A percentile compares a stretch with the other conserved stretches of the same genome.
These are phyloP conservation scores for Omphalotus olearius DNA, from an alignment of 1,284 basidiomycete species.

Conservation along the genomic window DNA sequence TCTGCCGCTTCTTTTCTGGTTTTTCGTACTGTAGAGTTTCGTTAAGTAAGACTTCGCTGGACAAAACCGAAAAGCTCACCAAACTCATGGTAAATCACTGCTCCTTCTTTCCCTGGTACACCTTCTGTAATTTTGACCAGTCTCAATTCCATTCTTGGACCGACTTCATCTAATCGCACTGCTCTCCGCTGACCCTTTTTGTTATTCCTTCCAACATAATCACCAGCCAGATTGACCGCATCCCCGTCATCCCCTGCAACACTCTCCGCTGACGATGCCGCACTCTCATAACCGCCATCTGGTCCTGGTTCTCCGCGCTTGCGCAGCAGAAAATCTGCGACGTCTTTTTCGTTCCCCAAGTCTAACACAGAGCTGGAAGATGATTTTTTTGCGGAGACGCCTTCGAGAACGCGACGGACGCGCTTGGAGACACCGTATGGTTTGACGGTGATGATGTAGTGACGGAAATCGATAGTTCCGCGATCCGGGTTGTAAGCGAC, in stretches of 20 bases:
- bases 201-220: constrained; percentile 95
- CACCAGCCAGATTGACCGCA: constrained; percentile 80
- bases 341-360: constrained; percentile 86
- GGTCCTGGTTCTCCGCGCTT: constrained; percentile 63
- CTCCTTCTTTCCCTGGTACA: constrained; percentile 84
- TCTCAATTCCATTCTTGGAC: constrained; percentile 90
- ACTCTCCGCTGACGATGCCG: constrained; percentile 67
- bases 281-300: constrained; percentile 85
- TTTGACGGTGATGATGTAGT: constrained; percentile 94
- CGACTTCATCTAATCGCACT: constrained; percentile 90
- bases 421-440: constrained; percentile 92
- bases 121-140: constrained; percentile 96
- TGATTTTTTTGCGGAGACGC: constrained; percentile 41
- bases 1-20: constrained; percentile 65
- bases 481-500: constrained; percentile 88
- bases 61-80: constrained; percentile 44
- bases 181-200: constrained; percentile 88
- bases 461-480: constrained; percentile 89
- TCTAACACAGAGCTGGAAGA: constrained; percentile 51
- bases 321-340: constrained; percentile 92
- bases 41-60: constrained; percentile 5
- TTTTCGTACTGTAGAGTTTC: constrained; percentile 67
- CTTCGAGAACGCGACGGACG: constrained; percentile 87
- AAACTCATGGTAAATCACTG: constrained; percentile 89
- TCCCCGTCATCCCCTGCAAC: constrained; percentile 82